Base-by-base conservation (phyloP, 2,329 filamentous ascomycete genomes). In the Seiridium cupressi region DNA sequence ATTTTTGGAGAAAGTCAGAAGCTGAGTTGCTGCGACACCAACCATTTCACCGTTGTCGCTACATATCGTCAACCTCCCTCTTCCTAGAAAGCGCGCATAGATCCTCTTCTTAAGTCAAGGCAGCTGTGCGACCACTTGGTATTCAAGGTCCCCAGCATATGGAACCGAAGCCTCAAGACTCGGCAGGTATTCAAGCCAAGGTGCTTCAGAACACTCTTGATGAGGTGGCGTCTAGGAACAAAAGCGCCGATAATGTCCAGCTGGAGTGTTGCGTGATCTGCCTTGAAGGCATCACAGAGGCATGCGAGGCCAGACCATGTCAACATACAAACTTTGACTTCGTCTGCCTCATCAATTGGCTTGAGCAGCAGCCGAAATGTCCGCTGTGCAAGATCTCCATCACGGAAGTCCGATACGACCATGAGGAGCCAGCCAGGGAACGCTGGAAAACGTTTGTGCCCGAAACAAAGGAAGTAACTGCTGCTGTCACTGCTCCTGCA, bases 311-410 rank as follows among this genome's bases (percentile, higher is more conserved):
- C 6, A 77, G 83, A 26, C 93, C 93, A 6, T 98, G 93, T 79
- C 83, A 85, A 47, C 93, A 98, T 77, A 77, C 80, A 60, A 86
- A 88, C 66, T 97, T 96, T 72, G 93, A 97, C 78, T 96, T 93
- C 70, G 73, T 92, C 10, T 98, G 93, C 73, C 83, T 97, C 5
- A 76, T 89, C 31, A 93, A 84, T 74, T 97, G 94, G 93, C 79
- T 96, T 4, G 83, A 92, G 66, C 81, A 90, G 64, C 84, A 85
- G 8, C 80, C 88, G 0, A 84, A 80, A 53, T 97, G 93, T 69
- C 93, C 94, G 18, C 80, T 97, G 57, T 98, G 93, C 84, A 88
- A 88, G 63, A 70, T 79, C 4, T 64, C 69, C 46, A 79, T 88
- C 42, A 68, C 71, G 5, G 80, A 83, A 31, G 86, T 96, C 53